Base-by-base conservation (phyloP, 805 yeast species). In the Geotrichum ghanense region DNA sequence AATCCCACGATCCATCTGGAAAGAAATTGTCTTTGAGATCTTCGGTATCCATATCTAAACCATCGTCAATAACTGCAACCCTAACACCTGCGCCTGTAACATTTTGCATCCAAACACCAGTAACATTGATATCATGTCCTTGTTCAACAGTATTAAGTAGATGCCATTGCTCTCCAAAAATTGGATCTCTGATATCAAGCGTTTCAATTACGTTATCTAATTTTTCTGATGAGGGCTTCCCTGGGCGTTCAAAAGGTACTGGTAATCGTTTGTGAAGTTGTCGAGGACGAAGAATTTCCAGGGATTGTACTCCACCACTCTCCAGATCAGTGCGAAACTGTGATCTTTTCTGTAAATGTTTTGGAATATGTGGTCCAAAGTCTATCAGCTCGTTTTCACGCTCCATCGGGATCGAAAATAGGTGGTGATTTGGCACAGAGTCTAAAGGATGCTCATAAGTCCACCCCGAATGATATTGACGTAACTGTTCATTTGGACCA, bases 11-110 rank as follows among this genome's bases (percentile, higher is more conserved):
- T 2, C 97, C 98, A 52, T 76, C 78, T 2, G 58, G 51, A 45
- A 57, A 63, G 50, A 63, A 92, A 55, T 82, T 84, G 35, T 70
- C 76, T 24, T 69, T 67, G 50, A 92, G 68, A 65, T 92, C 97
- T 1, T 71, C 74, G 57, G 79, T 78, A 46, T 83, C 84, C 59
- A 75, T 80, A 65, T 92, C 98, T 22, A 92, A 64, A 1, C 98
- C 98, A 65, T 92, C 98, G 64, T 92, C 98, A 0, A 92, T 83
- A 35, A 92, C 74, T 1, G 97, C 96, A 1, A 89, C 81, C 1
- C 84, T 86, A 3, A 86, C 72, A 3, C 92, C 90, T 31, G 71
- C 63, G 1, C 98, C 98, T 0, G 92, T 82, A 48, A 83, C 76
- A 43, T 82, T 83, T 49, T 78, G 78, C 24, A 71, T 68, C 98